Conservation (phyloP, 352 stramenopile species). For the Peronospora belbahrii region DNA sequence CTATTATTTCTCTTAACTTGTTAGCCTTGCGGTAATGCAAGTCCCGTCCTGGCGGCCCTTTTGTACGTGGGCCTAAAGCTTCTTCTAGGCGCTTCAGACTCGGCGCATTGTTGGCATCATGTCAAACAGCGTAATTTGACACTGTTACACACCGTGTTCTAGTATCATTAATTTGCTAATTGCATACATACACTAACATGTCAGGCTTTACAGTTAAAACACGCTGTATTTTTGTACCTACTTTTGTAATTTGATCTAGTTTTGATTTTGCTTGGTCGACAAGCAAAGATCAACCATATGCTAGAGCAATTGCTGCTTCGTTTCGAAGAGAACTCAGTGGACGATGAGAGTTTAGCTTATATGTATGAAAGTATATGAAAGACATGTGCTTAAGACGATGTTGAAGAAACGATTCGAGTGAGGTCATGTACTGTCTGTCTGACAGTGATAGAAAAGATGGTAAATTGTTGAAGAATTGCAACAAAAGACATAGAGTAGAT, state of each 20-base stretch:
- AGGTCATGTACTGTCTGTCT: too few species aligned
- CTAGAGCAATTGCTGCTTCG: too few species aligned
- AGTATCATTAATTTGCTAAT: background rate
- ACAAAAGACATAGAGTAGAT: too few species aligned
- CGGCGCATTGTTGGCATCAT: constrained; percentile 8
- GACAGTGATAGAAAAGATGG: too few species aligned
- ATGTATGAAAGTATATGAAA: too few species aligned
- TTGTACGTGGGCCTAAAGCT: constrained; percentile 6
- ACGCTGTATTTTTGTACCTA: background rate
- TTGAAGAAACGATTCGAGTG: too few species aligned
- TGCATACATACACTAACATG: background rate
- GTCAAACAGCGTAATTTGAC: constrained; percentile 7
- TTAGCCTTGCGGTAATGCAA: background rate
- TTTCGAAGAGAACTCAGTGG: too few species aligned
- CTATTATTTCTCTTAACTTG: background rate
- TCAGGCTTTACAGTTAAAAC: background rate
- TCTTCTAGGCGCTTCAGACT: constrained; percentile 16
- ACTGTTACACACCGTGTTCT: background rate
- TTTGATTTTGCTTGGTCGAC: background rate
- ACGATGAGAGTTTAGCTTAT: too few species aligned
- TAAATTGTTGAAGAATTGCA: too few species aligned
- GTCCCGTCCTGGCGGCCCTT: background rate
- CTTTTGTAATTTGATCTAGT: background rate
- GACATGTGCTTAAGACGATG: too few species aligned
- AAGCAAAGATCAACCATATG: too few species aligned